Percentiles rank a stretch among this genome's conserved stretches.
phyloP scores from a whole-genome alignment of 202 grass and related monocot genomes.

The Thinopyrum obtusiflorum region DNA sequence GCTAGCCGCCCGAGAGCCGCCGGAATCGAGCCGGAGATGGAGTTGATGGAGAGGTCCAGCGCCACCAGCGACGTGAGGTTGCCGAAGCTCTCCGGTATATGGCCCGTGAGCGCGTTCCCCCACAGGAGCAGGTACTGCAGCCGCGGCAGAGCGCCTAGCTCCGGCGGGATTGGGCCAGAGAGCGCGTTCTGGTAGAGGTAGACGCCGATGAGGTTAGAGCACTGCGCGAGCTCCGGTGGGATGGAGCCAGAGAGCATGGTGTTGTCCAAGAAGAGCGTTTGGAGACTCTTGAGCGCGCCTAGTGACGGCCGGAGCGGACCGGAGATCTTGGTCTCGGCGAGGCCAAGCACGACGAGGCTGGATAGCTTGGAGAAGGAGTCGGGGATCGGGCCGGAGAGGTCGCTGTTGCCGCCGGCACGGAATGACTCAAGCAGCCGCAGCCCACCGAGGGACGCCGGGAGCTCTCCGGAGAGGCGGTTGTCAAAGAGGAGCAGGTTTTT shows the following conservation, averaged over 20 bases:
- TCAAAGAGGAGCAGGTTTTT: slow-evolving; percentile 59
- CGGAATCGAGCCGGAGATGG: slow-evolving; percentile 73
- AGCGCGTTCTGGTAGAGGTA: slow-evolving; percentile 73
- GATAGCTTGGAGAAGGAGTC: slow-evolving; percentile 46
- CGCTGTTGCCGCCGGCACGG: slow-evolving; percentile 61
- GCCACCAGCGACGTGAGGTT: slow-evolving; percentile 48
- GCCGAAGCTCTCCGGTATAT: slow-evolving; percentile 67
- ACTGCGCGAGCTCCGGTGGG: slow-evolving; percentile 70
- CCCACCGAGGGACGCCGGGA: slow-evolving; percentile 57
- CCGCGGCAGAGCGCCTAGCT: slow-evolving; percentile 43
- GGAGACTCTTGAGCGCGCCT: slow-evolving; percentile 24
- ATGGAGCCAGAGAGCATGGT: slow-evolving; percentile 61
- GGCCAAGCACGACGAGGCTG: slow-evolving; percentile 65
- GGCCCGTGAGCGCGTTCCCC: slow-evolving; percentile 21
- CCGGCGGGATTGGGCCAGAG: slow-evolving; percentile 30
- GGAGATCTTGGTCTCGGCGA: slow-evolving; percentile 84
- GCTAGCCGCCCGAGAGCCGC: slow-evolving; percentile 44
- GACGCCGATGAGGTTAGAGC: slow-evolving; percentile 60
- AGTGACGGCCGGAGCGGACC: slow-evolving; percentile 57
- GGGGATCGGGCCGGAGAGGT: slow-evolving; percentile 53
- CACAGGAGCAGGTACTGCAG: slow-evolving; percentile 63
- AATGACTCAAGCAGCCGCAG: slow-evolving; percentile 56
- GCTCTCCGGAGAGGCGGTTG: slow-evolving; percentile 61
- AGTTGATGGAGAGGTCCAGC: slow-evolving; percentile 80
- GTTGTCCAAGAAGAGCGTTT: slow-evolving; percentile 76